phyloP scores from a whole-genome alignment of 2,329 filamentous ascomycete species.

The Stachybotrys chlorohalonatus region DNA sequence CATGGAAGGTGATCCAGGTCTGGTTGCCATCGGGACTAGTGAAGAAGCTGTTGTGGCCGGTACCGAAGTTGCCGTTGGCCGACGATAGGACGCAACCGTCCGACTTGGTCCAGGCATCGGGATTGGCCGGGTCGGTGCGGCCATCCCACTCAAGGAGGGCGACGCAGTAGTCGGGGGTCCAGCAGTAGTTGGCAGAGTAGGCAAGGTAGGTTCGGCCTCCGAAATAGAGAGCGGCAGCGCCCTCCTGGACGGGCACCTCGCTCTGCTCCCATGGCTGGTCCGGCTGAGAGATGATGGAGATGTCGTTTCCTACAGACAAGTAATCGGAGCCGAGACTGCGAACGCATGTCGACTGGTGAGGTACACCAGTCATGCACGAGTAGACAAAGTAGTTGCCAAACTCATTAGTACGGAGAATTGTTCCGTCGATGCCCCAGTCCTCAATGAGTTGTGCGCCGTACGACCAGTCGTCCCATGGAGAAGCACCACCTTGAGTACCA shows the following conservation, averaged over 20 bases:
- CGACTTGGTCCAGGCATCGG: slow-evolving; percentile 40
- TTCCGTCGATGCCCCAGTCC: slow-evolving; percentile 46
- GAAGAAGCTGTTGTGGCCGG: slow-evolving; percentile 52
- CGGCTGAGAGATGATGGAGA: slow-evolving; percentile 40
- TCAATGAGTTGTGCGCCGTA: slow-evolving; percentile 37
- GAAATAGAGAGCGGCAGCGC: slow-evolving; percentile 42
- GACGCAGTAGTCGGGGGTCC: slow-evolving; percentile 44
- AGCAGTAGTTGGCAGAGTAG: slow-evolving; percentile 48
- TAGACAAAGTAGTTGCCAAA: slow-evolving; percentile 43
- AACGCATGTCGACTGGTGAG: slow-evolving; percentile 27
- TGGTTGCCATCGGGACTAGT: slow-evolving; percentile 43
- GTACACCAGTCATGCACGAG: slow-evolving; percentile 38
- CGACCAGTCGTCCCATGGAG: slow-evolving; percentile 40
- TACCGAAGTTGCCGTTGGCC: slow-evolving; percentile 47
- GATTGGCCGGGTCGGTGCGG: slow-evolving; percentile 32
- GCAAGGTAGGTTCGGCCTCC: slow-evolving; percentile 42
- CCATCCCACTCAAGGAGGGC: slow-evolving; percentile 45
- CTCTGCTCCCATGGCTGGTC: slow-evolving; percentile 41
- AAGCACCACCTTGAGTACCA: slow-evolving; percentile 30
- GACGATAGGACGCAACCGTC: slow-evolving; percentile 39
- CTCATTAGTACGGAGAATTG: slow-evolving; percentile 37
- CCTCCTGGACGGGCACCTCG: slow-evolving; percentile 44
- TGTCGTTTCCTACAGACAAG: slow-evolving; percentile 29
- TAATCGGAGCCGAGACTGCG: slow-evolving; percentile 29
- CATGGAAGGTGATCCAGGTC: slow-evolving; percentile 48